phyloP scores from a whole-genome alignment of 371 early-diverging fungal species.

The Lichtheimia ramosa region DNA sequence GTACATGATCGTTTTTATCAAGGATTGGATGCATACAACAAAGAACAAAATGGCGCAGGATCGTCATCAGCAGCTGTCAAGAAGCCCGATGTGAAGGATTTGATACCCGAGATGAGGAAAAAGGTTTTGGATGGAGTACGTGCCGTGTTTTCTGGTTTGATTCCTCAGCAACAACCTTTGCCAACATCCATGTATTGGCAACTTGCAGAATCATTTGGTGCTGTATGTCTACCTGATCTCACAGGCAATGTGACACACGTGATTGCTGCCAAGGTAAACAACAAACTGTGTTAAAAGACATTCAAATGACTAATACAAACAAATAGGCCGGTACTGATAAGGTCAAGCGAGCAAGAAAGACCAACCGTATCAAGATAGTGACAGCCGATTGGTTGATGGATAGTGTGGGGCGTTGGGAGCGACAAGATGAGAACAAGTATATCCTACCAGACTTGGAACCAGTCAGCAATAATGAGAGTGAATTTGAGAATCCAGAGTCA shows the following conservation, averaged over 20 bases:
- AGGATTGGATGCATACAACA: constrained; percentile 21
- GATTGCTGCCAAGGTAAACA: constrained; percentile 65
- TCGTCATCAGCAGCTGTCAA: constrained; percentile 7
- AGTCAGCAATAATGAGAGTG: constrained; percentile 19
- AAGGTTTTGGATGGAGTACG: constrained; percentile 46
- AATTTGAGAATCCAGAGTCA: constrained; percentile 37
- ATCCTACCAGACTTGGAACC: constrained; percentile 27
- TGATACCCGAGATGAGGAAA: constrained; percentile 53
- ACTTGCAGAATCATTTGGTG: constrained; percentile 72
- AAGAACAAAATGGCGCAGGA: constrained; percentile 13
- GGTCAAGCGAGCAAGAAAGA: constrained; percentile 53
- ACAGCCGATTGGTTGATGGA: constrained; percentile 65
- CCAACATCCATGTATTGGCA: constrained; percentile 70
- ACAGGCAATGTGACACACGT: constrained; percentile 72
- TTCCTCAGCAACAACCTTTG: constrained; percentile 49
- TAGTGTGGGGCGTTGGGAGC: constrained; percentile 56
- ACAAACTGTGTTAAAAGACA: neutral
- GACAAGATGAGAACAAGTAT: constrained; percentile 58
- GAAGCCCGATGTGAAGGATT: constrained; percentile 47
- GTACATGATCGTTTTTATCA: constrained; percentile 60
- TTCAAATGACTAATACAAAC: neutral
- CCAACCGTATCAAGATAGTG: constrained; percentile 48
- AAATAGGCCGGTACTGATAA: constrained; percentile 56
- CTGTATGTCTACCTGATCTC: constrained; percentile 58
- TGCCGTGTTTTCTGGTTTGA: constrained; percentile 59